Evolutionary conservation across 2,329 filamentous ascomycete species (phyloP).

Genomic region (Arthroderma uncinatum): DNA sequence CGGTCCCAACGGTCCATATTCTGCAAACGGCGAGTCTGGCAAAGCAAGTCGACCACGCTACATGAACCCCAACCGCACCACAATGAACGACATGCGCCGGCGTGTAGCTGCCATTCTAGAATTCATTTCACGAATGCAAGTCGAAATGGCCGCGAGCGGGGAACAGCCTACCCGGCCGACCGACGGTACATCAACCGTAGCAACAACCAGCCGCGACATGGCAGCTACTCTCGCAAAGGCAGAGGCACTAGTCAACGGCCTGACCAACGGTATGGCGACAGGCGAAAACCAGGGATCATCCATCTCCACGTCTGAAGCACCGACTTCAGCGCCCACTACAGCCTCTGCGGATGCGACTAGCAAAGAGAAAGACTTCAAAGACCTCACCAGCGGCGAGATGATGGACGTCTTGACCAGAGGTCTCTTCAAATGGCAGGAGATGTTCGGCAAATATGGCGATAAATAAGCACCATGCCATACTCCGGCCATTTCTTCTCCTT

Average conservation of each 20-base stretch:
- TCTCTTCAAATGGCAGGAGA: conserved; percentile 74
- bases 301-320: background rate
- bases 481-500: background rate
- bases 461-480: conserved; percentile 24
- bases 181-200: conserved; percentile 16
- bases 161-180: conserved; percentile 33
- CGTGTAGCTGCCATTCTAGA: conserved; percentile 75
- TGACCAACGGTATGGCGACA: background rate
- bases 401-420: conserved; percentile 76
- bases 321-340: background rate
- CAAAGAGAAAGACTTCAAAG: conserved; percentile 51
- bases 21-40: conserved; percentile 47
- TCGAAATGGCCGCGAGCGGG: conserved; percentile 62
- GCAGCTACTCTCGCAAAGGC: conserved; percentile 1
- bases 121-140: conserved; percentile 78
- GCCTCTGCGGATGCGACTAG: background rate
- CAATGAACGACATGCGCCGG: conserved; percentile 78
- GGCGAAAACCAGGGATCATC: background rate
- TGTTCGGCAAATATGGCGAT: conserved; percentile 48
- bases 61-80: conserved; percentile 50
- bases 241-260: conserved; percentile 11
- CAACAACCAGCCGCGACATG: background rate
- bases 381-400: conserved; percentile 72
- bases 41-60: conserved; percentile 51
- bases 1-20: conserved; percentile 35